phyloP scores from a whole-genome alignment of 78 protist genomes.

The Tieghemostelium lacteum region DNA sequence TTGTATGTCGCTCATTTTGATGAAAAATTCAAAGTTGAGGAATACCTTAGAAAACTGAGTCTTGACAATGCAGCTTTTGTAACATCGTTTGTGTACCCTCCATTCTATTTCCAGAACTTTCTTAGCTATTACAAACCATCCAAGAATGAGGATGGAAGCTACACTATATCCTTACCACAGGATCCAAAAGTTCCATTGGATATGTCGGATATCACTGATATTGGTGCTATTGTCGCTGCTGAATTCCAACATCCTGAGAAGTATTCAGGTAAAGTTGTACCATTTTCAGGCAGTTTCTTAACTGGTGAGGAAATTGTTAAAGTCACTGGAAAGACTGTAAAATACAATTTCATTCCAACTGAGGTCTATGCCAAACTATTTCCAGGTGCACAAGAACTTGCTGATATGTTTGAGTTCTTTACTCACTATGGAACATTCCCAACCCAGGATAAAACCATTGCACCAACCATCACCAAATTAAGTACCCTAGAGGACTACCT shows the following conservation, averaged over 20 bases:
- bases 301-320: constrained; percentile 16
- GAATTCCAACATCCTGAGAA: background rate
- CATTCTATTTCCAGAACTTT: constrained; percentile 28
- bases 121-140: background rate
- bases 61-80: constrained; percentile 1
- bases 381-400: background rate
- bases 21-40: constrained; percentile 3
- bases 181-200: constrained; percentile 4
- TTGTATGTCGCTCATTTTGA: constrained; percentile 19
- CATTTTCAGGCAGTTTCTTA: background rate
- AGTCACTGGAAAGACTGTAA: constrained; percentile 9
- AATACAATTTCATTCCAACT: constrained; percentile 18
- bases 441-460: background rate
- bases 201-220: constrained; percentile 13
- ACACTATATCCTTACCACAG: constrained; percentile 5
- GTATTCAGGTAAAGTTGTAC: constrained; percentile 17
- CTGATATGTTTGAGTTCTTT: background rate
- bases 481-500: background rate
- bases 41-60: background rate
- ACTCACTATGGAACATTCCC: background rate
- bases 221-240: constrained; percentile 27
- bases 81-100: background rate
- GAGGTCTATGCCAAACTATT: background rate
- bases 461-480: background rate
- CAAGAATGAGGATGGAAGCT: background rate